Percentiles rank a stretch among this genome's conserved stretches.
phyloP scores from a whole-genome alignment of 441 rosid genomes.

The Aleurites moluccanus region DNA sequence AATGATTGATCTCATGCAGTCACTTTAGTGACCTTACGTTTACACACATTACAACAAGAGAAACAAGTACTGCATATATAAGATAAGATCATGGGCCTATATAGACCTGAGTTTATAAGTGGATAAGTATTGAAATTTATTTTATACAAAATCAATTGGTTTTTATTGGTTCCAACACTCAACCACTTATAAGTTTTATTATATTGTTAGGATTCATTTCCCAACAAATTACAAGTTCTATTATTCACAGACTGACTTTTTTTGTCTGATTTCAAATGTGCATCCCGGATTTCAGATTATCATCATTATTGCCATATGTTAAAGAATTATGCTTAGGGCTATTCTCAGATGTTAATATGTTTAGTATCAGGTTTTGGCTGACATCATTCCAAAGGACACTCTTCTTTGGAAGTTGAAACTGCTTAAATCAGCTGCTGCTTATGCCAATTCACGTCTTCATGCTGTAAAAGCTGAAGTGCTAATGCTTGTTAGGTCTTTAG shows the following conservation, averaged over 20 bases:
- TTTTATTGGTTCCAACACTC: too few species aligned
- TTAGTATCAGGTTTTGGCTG: slow-evolving; percentile 48
- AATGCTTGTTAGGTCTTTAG: slow-evolving; percentile 63
- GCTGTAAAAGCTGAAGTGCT: slow-evolving; percentile 93
- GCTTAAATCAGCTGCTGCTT: slow-evolving; percentile 69
- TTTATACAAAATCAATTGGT: too few species aligned
- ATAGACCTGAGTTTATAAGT: too few species aligned
- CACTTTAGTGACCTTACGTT: not conserved
- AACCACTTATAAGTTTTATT: too few species aligned
- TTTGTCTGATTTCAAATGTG: not conserved
- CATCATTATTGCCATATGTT: not conserved
- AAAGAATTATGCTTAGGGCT: not conserved
- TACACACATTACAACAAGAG: not conserved
- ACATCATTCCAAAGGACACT: slow-evolving; percentile 67
- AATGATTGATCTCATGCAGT: slow-evolving; percentile 4
- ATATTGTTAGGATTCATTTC: not conserved
- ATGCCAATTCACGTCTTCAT: slow-evolving; percentile 85
- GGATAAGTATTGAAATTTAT: too few species aligned
- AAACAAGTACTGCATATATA: not conserved
- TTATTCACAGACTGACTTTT: not conserved
- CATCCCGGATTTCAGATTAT: not conserved
- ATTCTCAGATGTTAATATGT: not conserved
- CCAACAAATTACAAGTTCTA: not conserved
- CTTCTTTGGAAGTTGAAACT: slow-evolving; percentile 81
- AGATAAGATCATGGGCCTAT: too few species aligned